Evolutionary conservation across 441 rosid genomes (phyloP), one percentile per base, ranked within the genome.

Genomic region (Dalechampia spathulata): DNA sequence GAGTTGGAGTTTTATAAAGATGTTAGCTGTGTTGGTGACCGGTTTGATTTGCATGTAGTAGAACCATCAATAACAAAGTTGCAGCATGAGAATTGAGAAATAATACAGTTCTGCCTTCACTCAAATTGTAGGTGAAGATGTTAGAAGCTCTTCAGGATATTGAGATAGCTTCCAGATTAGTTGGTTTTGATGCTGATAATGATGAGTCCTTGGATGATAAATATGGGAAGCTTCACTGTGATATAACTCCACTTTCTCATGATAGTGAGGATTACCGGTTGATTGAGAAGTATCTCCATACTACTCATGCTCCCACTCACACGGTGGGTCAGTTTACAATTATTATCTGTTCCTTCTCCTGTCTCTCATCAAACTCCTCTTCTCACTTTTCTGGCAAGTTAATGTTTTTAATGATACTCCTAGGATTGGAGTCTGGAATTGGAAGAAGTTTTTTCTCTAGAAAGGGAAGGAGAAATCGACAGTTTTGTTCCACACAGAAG

Each of bases 71-170:
- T 7, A 27, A 63, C 10, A 14, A 51, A 16, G 47, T 8, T 53
- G 14, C 49, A 34, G 1, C 15, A 30, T 38, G 21, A 17, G 19
- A 36, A 37, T 3, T 38, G 21, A 17, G 19, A 36, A 37, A 47
- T 58, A 40, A 55, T 59, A 50, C 16, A 49, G 49, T 64, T 38
- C 50, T 30, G 41, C 55, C 72, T 42, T 39, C 48, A 55, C 55
- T 65, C 59, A 49, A 44, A 19, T 60, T 47, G 34, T 76, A 87
- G 97, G 96, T 94, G 73, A 90, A 94, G 87, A 90, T 94, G 95
- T 77, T 94, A 36, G 99, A 94, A 77, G 97, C 97, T 48, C 92
- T 94, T 60, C 95, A 90, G 73, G 96, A 94, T 62, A 94, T 90
- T 57, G 97, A 94, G 75, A 84, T 94, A 67, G 99, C 99, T 60